phyloP scores from a whole-genome alignment of 148 eudicot genomes.

The Rheum nobile region DNA sequence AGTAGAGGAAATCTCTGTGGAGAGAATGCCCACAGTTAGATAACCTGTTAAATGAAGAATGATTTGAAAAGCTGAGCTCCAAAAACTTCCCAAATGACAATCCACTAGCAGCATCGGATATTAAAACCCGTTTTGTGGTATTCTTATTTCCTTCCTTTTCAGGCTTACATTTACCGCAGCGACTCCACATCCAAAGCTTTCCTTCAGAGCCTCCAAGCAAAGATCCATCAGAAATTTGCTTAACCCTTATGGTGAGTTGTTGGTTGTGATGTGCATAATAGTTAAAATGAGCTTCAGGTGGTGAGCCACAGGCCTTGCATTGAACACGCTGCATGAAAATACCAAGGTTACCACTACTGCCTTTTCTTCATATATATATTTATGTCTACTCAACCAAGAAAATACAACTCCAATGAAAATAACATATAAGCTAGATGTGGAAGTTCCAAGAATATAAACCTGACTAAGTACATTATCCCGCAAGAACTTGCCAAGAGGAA shows the following conservation, averaged over 20 bases:
- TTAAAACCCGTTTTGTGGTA: conserved; percentile 73
- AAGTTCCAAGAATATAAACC: conserved; percentile 26
- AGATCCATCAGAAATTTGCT: conserved; percentile 25
- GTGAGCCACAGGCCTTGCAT: conserved; percentile 53
- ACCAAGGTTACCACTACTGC: neutral
- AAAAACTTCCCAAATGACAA: conserved; percentile 93
- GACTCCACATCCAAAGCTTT: conserved; percentile 98
- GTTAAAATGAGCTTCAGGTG: conserved; percentile 61
- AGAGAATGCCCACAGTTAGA: conserved; percentile 83
- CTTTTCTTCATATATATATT: neutral
- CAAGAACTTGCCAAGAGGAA: conserved; percentile 77
- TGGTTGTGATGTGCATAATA: conserved; percentile 83
- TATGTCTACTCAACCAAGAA: neutral
- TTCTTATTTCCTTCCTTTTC: conserved; percentile 28
- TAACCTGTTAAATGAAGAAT: conserved; percentile 46
- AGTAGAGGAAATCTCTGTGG: conserved; percentile 80
- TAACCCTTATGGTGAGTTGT: conserved; percentile 75
- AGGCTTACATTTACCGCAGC: conserved; percentile 73
- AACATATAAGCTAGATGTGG: neutral
- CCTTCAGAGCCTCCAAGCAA: conserved; percentile 64
- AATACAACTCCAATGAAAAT: neutral
- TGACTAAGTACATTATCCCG: conserved; percentile 71
- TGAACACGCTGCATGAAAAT: conserved; percentile 29
- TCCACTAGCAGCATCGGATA: conserved; percentile 69
- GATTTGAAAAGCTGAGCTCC: conserved; percentile 82